phyloP scores from a whole-genome alignment of 148 eudicot genomes.

The Rhododendron mucronatum region DNA sequence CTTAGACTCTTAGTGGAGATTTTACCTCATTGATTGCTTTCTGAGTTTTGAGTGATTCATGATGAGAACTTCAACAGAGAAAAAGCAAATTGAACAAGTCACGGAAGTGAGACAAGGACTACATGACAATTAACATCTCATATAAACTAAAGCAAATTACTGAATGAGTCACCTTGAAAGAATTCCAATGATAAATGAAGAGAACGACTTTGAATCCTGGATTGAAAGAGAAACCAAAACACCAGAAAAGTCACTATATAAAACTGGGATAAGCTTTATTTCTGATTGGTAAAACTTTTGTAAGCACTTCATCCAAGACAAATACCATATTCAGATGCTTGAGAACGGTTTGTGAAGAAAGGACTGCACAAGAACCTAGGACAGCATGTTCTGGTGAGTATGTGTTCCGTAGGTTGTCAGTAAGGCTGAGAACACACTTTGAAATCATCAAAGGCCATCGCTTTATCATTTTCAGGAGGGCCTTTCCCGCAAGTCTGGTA shows the following conservation, averaged over 20 bases:
- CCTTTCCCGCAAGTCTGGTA: constrained; percentile 83
- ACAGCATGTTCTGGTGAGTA: constrained; percentile 75
- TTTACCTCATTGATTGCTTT: constrained; percentile 94
- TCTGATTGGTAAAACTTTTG: neutral
- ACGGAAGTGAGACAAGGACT: neutral
- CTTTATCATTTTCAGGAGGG: constrained; percentile 78
- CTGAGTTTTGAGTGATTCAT: constrained; percentile 92
- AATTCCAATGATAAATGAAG: constrained; percentile 73
- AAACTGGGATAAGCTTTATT: neutral
- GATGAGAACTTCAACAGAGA: constrained; percentile 66
- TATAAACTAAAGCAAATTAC: neutral
- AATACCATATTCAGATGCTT: constrained; percentile 81
- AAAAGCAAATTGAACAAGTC: neutral
- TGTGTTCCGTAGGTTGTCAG: constrained; percentile 60
- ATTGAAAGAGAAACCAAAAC: constrained; percentile 14
- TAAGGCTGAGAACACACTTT: constrained; percentile 55
- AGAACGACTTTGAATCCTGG: constrained; percentile 77
- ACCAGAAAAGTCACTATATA: constrained; percentile 3
- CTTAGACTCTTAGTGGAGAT: neutral
- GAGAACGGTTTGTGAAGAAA: constrained; percentile 73
- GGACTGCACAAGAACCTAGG: constrained; percentile 91
- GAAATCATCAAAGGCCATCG: constrained; percentile 93
- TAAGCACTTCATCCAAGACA: constrained; percentile 12
- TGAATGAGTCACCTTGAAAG: constrained; percentile 58
- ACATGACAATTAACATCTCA: neutral